These are phyloP conservation scores for Boletus patriciae DNA, from an alignment of 768 basidiomycete genomes.

Conservation along the genomic window DNA sequence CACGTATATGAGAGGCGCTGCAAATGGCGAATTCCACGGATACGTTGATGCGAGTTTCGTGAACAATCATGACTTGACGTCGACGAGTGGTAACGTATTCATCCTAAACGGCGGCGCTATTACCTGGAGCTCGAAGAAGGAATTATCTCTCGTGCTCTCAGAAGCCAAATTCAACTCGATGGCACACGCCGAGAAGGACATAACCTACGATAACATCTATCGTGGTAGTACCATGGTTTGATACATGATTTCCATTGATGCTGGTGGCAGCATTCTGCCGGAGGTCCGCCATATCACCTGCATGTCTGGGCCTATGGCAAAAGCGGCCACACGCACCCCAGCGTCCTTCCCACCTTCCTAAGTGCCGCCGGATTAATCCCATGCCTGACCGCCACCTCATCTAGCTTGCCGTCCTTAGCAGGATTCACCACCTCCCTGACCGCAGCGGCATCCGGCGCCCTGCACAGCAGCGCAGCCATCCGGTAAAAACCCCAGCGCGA, in stretches of 20 bases:
- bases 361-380: conserved; percentile 1
- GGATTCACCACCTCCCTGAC: conserved; percentile 12
- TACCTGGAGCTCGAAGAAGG: conserved; percentile 31
- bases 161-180: conserved; percentile 9
- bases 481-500: conserved; percentile 9
- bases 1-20: too few relatives aligned
- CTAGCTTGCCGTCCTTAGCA: conserved; percentile 7
- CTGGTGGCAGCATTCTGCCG: neutral
- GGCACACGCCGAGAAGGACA: neutral
- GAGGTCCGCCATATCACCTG: conserved; percentile 1
- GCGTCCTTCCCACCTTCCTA: conserved; percentile 5
- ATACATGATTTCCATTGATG: too few relatives aligned
- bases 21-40: too few relatives aligned
- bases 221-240: too few relatives aligned
- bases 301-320: conserved; percentile 8
- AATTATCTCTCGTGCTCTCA: conserved; percentile 16
- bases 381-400: conserved; percentile 4
- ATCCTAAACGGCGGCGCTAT: conserved; percentile 14
- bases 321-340: conserved; percentile 8
- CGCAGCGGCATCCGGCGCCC: conserved; percentile 4
- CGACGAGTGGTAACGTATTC: too few relatives aligned
- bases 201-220: conserved; percentile 9
- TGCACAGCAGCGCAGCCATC: conserved; percentile 5
- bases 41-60: too few relatives aligned
- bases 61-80: too few relatives aligned